A percentile compares a stretch with the other conserved stretches of the same genome.
Conservation (phyloP, 805 yeast genomes). For the Komagataella phaffii region DNA sequence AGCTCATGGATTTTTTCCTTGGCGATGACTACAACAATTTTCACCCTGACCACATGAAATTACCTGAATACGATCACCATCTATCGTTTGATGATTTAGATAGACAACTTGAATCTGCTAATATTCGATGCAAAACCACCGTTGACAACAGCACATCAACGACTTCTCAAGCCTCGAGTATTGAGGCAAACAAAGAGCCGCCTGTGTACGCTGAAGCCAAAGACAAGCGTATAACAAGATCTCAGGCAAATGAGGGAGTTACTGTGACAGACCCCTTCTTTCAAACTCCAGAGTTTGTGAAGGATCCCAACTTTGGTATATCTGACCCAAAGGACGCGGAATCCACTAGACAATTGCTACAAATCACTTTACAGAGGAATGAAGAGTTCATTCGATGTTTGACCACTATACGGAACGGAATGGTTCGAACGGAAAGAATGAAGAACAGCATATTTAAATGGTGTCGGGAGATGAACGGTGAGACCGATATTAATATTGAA, state of each 20-base stretch:
- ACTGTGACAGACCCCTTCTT: slow-evolving; percentile 44
- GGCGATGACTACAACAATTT: slow-evolving; percentile 76
- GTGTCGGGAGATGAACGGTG: slow-evolving; percentile 77
- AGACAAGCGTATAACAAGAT: slow-evolving; percentile 8
- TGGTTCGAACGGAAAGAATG: slow-evolving; percentile 67
- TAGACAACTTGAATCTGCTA: slow-evolving; percentile 9
- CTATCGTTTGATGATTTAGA: slow-evolving; percentile 17
- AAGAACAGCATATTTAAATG: slow-evolving; percentile 61
- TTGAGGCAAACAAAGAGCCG: slow-evolving; percentile 7
- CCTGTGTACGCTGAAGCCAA: slow-evolving; percentile 4
- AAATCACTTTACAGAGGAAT: slow-evolving; percentile 66
- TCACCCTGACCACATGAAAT: slow-evolving; percentile 47
- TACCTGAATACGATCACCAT: slow-evolving; percentile 62
- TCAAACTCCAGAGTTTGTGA: slow-evolving; percentile 37
- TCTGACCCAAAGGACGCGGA: slow-evolving; percentile 45
- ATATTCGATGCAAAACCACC: slow-evolving; percentile 7
- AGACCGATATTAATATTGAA: slow-evolving; percentile 6
- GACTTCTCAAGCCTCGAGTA: slow-evolving; percentile 1
- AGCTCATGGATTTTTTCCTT: slow-evolving; percentile 62
- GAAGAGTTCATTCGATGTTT: slow-evolving; percentile 81
- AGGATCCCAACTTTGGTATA: slow-evolving; percentile 34
- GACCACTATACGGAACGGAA: slow-evolving; percentile 56
- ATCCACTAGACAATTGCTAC: slow-evolving; percentile 60
- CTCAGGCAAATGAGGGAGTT: slow-evolving; percentile 4
- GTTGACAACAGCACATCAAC: not conserved